Base-by-base conservation (phyloP, 148 eudicot species). In the Persicaria tinctoria region DNA sequence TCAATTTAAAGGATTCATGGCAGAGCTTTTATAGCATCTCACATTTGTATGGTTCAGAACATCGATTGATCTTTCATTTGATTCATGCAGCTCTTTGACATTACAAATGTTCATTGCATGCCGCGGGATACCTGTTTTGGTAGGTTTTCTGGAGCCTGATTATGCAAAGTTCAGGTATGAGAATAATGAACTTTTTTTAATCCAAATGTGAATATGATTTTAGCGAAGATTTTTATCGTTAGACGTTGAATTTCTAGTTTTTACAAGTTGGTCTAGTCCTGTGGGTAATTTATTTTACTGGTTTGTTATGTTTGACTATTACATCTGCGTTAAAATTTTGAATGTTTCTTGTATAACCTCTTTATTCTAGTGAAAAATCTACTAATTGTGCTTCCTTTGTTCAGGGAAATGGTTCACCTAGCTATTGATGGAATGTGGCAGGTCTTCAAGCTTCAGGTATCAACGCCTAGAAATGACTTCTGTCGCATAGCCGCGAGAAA, bases 351-450 rank as follows among this genome's bases (percentile, higher is more conserved):
- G 46, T 66, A 5, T 0, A 1, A 44, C 47, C 44, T 66, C 63
- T 57, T 6, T 41, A 66, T 66, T 66, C 70, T 66, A 47, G 17
- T 66, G 12, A 66, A 38, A 41, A 66, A 5, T 66, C 18, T 14
- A 66, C 13, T 66, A 66, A 57, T 38, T 41, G 18, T 41, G 5
- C 20, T 41, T 11, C 47, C 48, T 38, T 38, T 66, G 47, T 66
- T 64, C 91, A 95, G 99, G 94, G 97, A 90, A 86, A 92, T 95
- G 99, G 96, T 95, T 81, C 99, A 95, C 86, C 86, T 95, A 77
- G 99, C 99, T 77, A 90, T 95, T 53, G 97, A 95, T 89, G 99
- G 97, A 79, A 92, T 95, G 93, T 92, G 97, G 99, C 94, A 95
- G 85, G 88, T 95, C 74, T 92, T 95, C 79, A 95, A 95, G 86